Conservation (phyloP, 2,329 filamentous ascomycete species). For the Alternaria sp. region DNA sequence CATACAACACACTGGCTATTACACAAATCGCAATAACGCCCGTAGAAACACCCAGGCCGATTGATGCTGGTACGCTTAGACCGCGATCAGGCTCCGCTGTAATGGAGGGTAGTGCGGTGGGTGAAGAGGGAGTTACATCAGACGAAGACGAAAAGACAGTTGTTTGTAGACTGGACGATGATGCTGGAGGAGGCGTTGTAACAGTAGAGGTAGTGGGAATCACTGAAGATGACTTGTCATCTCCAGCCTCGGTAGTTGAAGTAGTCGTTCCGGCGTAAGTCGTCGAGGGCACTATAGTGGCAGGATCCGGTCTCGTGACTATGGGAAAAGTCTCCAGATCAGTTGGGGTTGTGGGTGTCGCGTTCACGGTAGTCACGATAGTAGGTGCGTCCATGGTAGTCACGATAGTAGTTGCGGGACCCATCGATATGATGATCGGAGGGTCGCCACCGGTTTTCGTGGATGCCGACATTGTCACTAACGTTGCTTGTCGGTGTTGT, state of each 20-base stretch:
- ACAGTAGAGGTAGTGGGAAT: background rate
- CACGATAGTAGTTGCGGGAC: background rate
- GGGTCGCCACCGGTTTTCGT: background rate
- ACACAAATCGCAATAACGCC: background rate
- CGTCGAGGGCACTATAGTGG: background rate
- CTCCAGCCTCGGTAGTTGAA: background rate
- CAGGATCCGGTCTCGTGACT: background rate
- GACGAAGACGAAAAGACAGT: background rate
- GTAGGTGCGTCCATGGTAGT: background rate
- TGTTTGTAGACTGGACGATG: background rate
- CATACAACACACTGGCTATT: background rate
- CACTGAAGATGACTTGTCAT: background rate
- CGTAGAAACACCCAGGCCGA: constrained; percentile 2
- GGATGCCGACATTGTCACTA: background rate
- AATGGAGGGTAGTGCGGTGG: background rate
- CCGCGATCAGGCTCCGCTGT: background rate
- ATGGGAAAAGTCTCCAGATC: background rate
- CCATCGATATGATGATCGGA: constrained; percentile 7
- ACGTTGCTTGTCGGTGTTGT: background rate
- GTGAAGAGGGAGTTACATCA: background rate
- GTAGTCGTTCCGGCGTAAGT: background rate
- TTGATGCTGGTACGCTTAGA: background rate
- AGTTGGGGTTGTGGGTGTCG: background rate
- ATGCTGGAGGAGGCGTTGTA: background rate
- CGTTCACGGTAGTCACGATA: background rate